Conservation (phyloP, 495 filamentous ascomycete species). For the Aspergillus ostianus region DNA sequence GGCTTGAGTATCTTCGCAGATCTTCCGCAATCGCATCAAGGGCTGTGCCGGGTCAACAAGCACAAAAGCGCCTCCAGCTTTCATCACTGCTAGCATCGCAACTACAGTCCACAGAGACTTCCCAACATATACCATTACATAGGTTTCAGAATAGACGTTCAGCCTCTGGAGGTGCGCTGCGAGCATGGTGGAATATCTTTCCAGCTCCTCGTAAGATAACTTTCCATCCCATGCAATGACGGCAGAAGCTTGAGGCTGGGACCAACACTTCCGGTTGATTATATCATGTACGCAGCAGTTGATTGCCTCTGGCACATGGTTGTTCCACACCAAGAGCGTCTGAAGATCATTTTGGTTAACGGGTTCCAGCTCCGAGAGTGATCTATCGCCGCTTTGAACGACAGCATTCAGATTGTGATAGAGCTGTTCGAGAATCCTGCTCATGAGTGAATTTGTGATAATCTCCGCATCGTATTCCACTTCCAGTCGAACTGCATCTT, state of each 20-base stretch:
- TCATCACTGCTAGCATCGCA: conserved; percentile 39
- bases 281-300: conserved; percentile 3
- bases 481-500: not conserved
- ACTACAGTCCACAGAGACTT: conserved; percentile 43
- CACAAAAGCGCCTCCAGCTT: conserved; percentile 47
- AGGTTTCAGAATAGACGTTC: conserved; percentile 5
- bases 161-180: not conserved
- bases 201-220: conserved; percentile 5
- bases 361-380: not conserved
- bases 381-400: not conserved
- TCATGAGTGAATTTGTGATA: not conserved
- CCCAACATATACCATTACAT: conserved; percentile 46
- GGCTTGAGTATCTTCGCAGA: not conserved
- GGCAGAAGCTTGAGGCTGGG: not conserved
- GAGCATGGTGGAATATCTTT: not conserved
- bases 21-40: conserved; percentile 10
- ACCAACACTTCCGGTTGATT: not conserved
- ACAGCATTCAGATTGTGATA: not conserved
- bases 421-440: not conserved
- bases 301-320: not conserved
- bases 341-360: not conserved
- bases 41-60: conserved; percentile 48
- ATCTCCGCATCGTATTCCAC: not conserved
- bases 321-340: not conserved
- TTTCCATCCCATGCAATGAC: conserved; percentile 5